Evolutionary conservation across 495 filamentous ascomycete genomes (phyloP), one percentile per base, ranked within the genome.

Genomic region (Hypoxylon trugodes): DNA sequence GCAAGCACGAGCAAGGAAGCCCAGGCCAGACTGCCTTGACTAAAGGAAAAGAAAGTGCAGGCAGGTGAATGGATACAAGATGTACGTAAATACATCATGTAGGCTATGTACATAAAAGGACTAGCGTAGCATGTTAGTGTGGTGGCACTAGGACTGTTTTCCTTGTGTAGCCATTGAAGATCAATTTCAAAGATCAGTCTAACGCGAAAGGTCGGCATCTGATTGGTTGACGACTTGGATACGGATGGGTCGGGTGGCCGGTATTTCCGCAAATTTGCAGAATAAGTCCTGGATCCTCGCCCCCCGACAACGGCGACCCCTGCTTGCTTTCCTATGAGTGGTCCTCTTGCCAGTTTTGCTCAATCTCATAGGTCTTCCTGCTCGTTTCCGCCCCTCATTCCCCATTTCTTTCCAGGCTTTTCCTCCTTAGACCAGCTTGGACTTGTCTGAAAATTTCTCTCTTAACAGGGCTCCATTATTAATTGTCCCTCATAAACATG

Each of bases 231-330:
- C 36, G 15, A 53, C 15, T 43, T 59, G 46, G 36, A 62, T 69
- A 69, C 53, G 57, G 66, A 68, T 69, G 66, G 66, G 66, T 65
- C 60, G 56, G 57, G 56, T 66, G 70, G 68, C 68, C 70, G 70
- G 61, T 73, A 73, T 69, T 73, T 66, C 70, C 70, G 68, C 70
- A 72, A 70, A 66, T 66, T 66, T 70, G 70, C 70, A 59, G 35
- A 40, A 48, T 46, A 26, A 46, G 53, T 15, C 15, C 13, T 52
- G 52, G 16, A 32, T 61, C 47, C 19, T 50, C 15, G 51, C 56
- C 56, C 49, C 59, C 61, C 56, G 58, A 61, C 51, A 58, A 47
- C 52, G 57, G 57, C 51, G 8, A 26, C 57, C 60, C 64, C 56
- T 61, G 62, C 49, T 66, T 50, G 13, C 24, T 40, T 60, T 42